These are phyloP conservation scores for Eimeria tenella DNA, from an alignment of 169 alveolate genomes.

Conservation along the genomic window DNA sequence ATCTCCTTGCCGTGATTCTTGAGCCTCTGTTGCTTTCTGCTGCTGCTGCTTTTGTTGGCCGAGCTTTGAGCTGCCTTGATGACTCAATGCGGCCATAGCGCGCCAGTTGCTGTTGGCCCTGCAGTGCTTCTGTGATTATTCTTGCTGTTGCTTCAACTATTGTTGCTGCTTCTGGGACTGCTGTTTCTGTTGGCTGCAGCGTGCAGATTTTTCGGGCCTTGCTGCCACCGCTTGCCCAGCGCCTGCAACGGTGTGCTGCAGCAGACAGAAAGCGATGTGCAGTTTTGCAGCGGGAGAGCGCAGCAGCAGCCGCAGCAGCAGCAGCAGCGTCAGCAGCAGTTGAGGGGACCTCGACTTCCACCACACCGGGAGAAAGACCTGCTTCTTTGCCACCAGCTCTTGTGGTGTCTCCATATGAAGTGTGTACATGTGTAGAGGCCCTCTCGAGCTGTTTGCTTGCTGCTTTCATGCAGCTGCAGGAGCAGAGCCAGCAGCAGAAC, in stretches of 20 bases:
- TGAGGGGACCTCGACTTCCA: neutral
- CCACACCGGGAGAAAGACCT: neutral
- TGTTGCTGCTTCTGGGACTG: too few relatives aligned
- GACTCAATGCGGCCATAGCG: too few relatives aligned
- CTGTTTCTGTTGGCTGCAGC: neutral
- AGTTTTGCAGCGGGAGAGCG: neutral
- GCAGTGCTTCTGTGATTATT: too few relatives aligned
- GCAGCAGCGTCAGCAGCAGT: neutral
- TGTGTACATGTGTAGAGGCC: conserved; percentile 22
- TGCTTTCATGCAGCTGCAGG: neutral
- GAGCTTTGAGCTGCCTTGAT: too few relatives aligned
- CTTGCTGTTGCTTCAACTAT: too few relatives aligned
- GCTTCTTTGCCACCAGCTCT: neutral
- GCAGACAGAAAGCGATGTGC: conserved; percentile 8
- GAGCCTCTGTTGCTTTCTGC: neutral
- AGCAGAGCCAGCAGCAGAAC: neutral
- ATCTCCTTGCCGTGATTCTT: neutral
- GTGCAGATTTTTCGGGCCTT: conserved; percentile 1
- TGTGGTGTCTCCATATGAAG: conserved; percentile 1
- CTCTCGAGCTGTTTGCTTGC: conserved; percentile 19
- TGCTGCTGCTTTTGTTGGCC: neutral
- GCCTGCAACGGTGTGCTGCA: conserved; percentile 35
- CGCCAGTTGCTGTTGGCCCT: too few relatives aligned
- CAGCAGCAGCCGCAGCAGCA: neutral
- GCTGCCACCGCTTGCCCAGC: conserved; percentile 24